Base-by-base conservation (phyloP, 108 stramenopile species). In the Pelagomonas calceolata region DNA sequence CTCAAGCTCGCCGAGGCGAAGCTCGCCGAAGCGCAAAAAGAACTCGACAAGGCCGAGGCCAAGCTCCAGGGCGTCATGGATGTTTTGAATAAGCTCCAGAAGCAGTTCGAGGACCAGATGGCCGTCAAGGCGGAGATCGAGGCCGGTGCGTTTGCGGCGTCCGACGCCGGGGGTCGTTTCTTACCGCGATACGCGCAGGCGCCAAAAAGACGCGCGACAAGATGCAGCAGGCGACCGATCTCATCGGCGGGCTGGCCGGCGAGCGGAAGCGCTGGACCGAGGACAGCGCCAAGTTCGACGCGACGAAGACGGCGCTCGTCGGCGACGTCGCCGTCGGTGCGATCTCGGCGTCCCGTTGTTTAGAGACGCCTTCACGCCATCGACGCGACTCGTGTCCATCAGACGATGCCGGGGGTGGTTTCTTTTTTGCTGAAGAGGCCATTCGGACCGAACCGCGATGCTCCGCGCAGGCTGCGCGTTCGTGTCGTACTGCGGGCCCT, bases 391-490 rank as follows among this genome's bases (percentile, higher is more conserved):
- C n/a, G n/a, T n/a, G n/a, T n/a, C n/a, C n/a, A n/a, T n/a, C n/a
- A n/a, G n/a, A n/a, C n/a, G n/a, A n/a, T n/a, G n/a, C n/a, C n/a
- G n/a, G n/a, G n/a, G n/a, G n/a, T n/a, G n/a, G n/a, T n/a, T n/a
- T n/a, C n/a, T n/a, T n/a, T n/a, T n/a, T n/a, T n/a, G n/a, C n/a
- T n/a, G n/a, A n/a, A n/a, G n/a, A n/a, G n/a, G n/a, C n/a, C n/a
- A n/a, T n/a, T n/a, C n/a, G n/a, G n/a, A n/a, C n/a, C n/a, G n/a
- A n/a, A n/a, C n/a, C n/a, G n/a, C n/a, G n/a, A n/a, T n/a, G n/a
- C n/a, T n/a, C n/a, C n/a, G n/a, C n/a, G n/a, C n/a, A n/a, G n/a
- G 77, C 29, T 78, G 80, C 65, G 83, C 83, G 34, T 84, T 84
- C 70, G 73, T 81, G 32, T 70, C 73, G 7, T 84, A 84, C 46